phyloP scores from a whole-genome alignment of 768 basidiomycete species.

The Lactifluus echinatus region DNA sequence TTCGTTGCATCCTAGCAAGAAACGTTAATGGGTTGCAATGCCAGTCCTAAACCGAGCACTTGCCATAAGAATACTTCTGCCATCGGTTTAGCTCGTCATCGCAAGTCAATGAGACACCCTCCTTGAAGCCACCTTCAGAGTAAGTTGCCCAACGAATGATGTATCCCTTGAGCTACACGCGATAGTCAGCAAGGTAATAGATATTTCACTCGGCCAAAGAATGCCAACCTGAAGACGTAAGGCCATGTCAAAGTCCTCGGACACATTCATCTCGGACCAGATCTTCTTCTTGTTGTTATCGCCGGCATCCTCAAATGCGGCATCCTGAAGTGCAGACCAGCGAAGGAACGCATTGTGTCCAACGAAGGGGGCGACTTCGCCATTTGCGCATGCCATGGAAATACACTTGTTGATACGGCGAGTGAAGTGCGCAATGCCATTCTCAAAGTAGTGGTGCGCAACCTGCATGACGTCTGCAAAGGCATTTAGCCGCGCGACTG shows the following conservation, averaged over 20 bases:
- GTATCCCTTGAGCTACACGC: constrained; percentile 43
- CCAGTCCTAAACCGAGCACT: constrained; percentile 16
- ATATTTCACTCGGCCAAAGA: no score
- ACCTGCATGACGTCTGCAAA: constrained; percentile 90
- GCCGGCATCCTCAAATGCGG: constrained; percentile 58
- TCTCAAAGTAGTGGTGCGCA: constrained; percentile 84
- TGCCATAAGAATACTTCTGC: constrained; percentile 83
- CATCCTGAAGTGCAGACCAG: constrained; percentile 85
- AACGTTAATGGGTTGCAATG: background rate
- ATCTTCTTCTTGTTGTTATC: constrained; percentile 57
- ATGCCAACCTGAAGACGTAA: constrained; percentile 41
- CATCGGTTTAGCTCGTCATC: constrained; percentile 89
- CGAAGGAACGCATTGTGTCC: constrained; percentile 86
- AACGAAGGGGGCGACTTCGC: constrained; percentile 77
- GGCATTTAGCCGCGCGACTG: no score
- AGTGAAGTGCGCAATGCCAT: constrained; percentile 84
- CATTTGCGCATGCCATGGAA: constrained; percentile 71
- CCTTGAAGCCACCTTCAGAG: constrained; percentile 78
- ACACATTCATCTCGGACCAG: constrained; percentile 78
- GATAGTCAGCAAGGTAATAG: background rate
- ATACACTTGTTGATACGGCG: constrained; percentile 79
- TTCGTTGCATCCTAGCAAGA: constrained; percentile 51
- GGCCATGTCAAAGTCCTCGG: constrained; percentile 81
- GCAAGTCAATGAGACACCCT: constrained; percentile 82
- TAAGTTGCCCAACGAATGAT: constrained; percentile 84